Base-by-base conservation (phyloP, 2,329 filamentous ascomycete genomes). In the Monilinia polystroma region DNA sequence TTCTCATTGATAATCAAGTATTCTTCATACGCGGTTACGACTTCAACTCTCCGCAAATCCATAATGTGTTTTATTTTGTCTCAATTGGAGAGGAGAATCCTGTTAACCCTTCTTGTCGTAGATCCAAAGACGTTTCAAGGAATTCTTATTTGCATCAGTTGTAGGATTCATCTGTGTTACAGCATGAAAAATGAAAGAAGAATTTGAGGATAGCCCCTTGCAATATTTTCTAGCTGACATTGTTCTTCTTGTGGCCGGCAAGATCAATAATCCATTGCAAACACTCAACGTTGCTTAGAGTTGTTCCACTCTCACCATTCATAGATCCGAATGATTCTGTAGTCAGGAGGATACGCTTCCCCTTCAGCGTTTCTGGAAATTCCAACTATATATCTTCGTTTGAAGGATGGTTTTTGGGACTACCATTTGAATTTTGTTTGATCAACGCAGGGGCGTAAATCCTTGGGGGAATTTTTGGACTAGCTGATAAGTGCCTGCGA, bases 271-370 rank as follows among this genome's bases (percentile, higher is more conserved):
- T 79, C n/a, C 79, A 79, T 66, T 87, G 83, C 26, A 91, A 79
- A 70, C 90, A 88, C 74, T 87, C 85, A 64, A 91, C 85, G 63
- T 91, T 82, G 80, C 87, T 90, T 71, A 87, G 79, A 0, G 89
- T 91, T 5, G 88, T 91, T 68, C 87, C 82, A 72, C 86, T 89
- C 56, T 91, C 88, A n/a, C 89, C 88, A 73, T 91, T 91, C 74
- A 91, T 86, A 0, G 88, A 88, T 3, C 88, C 88, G 67, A 90
- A 88, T 0, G 87, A 90, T 75, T 91, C 89, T 18, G 88, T 90
- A 69, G 87, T 89, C 10, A 91, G 82, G 10, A 91, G 78, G 68
- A 91, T 82, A 69, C 83, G 84, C 76, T 86, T 88, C 12, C 85
- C 86, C 49, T 80, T 77, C n/a, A 90, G 80, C 11, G 79, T 70